phyloP scores from a whole-genome alignment of 176 grass and related monocot species.

The Bromus sterilis region DNA sequence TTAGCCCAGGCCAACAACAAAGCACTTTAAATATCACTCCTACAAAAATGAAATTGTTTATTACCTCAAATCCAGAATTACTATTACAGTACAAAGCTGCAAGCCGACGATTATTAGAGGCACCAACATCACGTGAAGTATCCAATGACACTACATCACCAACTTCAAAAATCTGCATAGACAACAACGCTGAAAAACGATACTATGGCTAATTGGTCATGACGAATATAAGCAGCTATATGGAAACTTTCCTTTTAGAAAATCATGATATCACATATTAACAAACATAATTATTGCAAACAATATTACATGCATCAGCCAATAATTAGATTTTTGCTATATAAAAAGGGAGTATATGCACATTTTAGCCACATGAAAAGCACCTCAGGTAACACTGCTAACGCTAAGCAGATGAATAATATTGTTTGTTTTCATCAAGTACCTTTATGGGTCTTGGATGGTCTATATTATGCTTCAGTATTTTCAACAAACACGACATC shows the following conservation, averaged over 20 bases:
- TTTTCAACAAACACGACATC: constrained; percentile 92
- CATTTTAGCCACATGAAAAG: background rate
- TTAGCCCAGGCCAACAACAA: background rate
- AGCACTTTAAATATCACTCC: constrained; percentile 5
- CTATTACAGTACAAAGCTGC: constrained; percentile 83
- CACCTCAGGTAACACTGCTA: background rate
- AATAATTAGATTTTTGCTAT: background rate
- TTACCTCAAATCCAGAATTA: constrained; percentile 93
- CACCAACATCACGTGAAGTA: constrained; percentile 52
- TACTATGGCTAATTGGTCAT: background rate
- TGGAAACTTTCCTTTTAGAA: background rate
- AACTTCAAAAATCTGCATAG: constrained; percentile 81
- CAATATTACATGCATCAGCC: background rate
- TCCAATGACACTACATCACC: constrained; percentile 77
- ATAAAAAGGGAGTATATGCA: background rate
- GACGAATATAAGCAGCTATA: background rate
- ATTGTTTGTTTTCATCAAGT: constrained; percentile 1
- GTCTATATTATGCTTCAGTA: constrained; percentile 94
- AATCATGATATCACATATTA: background rate
- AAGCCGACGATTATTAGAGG: constrained; percentile 85
- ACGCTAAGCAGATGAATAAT: background rate
- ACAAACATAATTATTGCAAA: background rate
- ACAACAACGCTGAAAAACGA: constrained; percentile 10
- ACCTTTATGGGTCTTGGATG: constrained; percentile 98
- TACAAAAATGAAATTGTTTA: background rate